phyloP scores from a whole-genome alignment of 2,329 filamentous ascomycete species.

The Colletotrichum shisoi region DNA sequence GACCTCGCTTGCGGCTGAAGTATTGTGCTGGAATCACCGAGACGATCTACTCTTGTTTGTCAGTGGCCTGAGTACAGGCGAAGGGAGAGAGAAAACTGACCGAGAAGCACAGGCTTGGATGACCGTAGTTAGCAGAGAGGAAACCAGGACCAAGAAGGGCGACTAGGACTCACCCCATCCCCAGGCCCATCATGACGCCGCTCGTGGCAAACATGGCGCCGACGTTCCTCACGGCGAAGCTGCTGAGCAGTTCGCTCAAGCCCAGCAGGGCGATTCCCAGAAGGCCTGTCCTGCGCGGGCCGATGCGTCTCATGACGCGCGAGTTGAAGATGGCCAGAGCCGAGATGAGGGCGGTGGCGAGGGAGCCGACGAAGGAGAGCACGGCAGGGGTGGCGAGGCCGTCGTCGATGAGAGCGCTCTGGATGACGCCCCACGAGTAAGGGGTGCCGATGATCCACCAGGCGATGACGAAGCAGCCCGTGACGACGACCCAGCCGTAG shows the following conservation, averaged over 20 bases:
- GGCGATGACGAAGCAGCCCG: constrained; percentile 57
- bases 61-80: background rate
- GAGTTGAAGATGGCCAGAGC: constrained; percentile 62
- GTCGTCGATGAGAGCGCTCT: constrained; percentile 62
- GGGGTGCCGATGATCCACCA: constrained; percentile 66
- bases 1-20: constrained; percentile 61
- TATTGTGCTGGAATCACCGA: constrained; percentile 62
- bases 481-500: constrained; percentile 65
- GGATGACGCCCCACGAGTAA: constrained; percentile 69
- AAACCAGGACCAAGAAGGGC: too few species aligned
- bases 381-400: constrained; percentile 59
- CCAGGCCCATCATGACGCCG: constrained; percentile 47
- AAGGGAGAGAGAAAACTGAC: constrained; percentile 8
- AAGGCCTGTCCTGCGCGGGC: constrained; percentile 56
- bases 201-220: constrained; percentile 49
- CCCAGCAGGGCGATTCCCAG: constrained; percentile 61
- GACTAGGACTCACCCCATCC: constrained; percentile 42
- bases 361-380: constrained; percentile 66
- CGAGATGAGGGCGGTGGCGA: constrained; percentile 60
- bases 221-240: constrained; percentile 49
- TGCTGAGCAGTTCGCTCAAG: constrained; percentile 56
- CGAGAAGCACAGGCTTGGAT: constrained; percentile 24
- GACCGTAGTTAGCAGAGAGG: background rate
- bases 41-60: constrained; percentile 47
- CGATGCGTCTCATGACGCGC: constrained; percentile 59